These are phyloP conservation scores for Venturia pyrina DNA, from an alignment of 2,329 filamentous ascomycete genomes.

Conservation along the genomic window DNA sequence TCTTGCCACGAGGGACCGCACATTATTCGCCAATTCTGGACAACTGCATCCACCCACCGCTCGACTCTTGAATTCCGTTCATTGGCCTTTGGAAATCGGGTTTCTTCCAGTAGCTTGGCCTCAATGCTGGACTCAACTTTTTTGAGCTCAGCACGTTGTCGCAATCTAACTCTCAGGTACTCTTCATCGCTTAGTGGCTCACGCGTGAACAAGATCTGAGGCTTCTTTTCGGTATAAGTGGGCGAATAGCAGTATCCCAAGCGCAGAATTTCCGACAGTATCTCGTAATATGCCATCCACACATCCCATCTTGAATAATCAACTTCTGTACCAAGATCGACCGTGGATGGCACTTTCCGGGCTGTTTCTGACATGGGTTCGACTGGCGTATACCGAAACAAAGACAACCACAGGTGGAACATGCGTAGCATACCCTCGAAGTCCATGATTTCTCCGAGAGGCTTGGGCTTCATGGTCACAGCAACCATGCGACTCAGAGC, in stretches of 20 bases:
- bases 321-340: slow-evolving; percentile 48
- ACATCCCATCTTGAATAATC: slow-evolving; percentile 55
- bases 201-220: slow-evolving; percentile 13
- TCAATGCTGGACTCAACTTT: slow-evolving; percentile 73
- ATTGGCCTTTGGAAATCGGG: slow-evolving; percentile 74
- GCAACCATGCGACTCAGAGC: slow-evolving; percentile 67
- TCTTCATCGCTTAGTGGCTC: slow-evolving; percentile 20
- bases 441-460: slow-evolving; percentile 21
- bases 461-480: slow-evolving; percentile 50
- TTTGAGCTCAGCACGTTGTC: slow-evolving; percentile 65
- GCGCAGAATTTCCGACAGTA: slow-evolving; percentile 67
- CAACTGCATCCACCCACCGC: slow-evolving; percentile 65
- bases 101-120: slow-evolving; percentile 64
- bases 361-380: neutral
- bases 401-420: slow-evolving; percentile 56
- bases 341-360: slow-evolving; percentile 29
- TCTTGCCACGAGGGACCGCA: slow-evolving; percentile 74
- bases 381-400: slow-evolving; percentile 32
- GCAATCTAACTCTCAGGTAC: slow-evolving; percentile 23
- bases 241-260: slow-evolving; percentile 49
- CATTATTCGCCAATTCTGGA: slow-evolving; percentile 76
- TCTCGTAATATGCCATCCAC: slow-evolving; percentile 78
- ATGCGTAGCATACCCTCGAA: slow-evolving; percentile 28
- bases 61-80: slow-evolving; percentile 73
- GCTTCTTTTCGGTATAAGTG: slow-evolving; percentile 27